Conservation (phyloP, 2,329 filamentous ascomycete species). For the Kalmusia sp. region DNA sequence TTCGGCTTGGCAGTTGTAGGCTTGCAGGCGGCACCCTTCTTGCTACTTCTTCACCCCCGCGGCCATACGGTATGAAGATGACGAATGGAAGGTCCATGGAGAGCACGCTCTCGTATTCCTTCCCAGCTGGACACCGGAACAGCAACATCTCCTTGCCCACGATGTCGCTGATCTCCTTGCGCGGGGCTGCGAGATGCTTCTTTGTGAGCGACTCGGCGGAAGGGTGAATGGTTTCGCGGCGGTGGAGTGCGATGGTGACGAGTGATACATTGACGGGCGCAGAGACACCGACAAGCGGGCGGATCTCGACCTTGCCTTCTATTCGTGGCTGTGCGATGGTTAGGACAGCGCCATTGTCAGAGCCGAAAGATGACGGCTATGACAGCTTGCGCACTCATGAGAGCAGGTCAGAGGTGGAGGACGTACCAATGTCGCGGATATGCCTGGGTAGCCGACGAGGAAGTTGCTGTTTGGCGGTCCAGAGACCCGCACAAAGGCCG, state of each 20-base stretch:
- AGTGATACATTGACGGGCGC: conserved; percentile 90
- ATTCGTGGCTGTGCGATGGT: conserved; percentile 76
- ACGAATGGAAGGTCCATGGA: conserved; percentile 98
- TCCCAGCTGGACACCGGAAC: conserved; percentile 83
- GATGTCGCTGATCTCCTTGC: conserved; percentile 89
- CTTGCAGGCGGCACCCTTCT: conserved; percentile 91
- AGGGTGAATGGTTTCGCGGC: conserved; percentile 95
- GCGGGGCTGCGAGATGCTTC: conserved; percentile 86
- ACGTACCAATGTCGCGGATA: conserved; percentile 94
- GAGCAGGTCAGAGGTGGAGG: conserved; percentile 5
- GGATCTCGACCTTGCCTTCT: conserved; percentile 96
- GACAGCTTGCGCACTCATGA: conserved; percentile 7
- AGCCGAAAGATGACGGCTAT: conserved; percentile 5
- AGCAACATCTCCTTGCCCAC: conserved; percentile 95
- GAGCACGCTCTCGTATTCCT: conserved; percentile 86
- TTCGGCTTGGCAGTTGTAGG: conserved; percentile 86
- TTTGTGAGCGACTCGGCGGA: conserved; percentile 93
- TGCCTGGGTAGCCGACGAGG: conserved; percentile 94
- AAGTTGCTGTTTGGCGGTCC: conserved; percentile 97
- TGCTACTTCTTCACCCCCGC: conserved; percentile 88
- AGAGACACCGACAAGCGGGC: conserved; percentile 82
- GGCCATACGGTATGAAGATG: conserved; percentile 93
- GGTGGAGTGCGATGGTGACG: conserved; percentile 91
- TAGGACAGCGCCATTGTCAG: conserved; percentile 24
- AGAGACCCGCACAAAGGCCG: conserved; percentile 92